phyloP scores from a whole-genome alignment of 306 rosid species.

The Cicer arietinum region DNA sequence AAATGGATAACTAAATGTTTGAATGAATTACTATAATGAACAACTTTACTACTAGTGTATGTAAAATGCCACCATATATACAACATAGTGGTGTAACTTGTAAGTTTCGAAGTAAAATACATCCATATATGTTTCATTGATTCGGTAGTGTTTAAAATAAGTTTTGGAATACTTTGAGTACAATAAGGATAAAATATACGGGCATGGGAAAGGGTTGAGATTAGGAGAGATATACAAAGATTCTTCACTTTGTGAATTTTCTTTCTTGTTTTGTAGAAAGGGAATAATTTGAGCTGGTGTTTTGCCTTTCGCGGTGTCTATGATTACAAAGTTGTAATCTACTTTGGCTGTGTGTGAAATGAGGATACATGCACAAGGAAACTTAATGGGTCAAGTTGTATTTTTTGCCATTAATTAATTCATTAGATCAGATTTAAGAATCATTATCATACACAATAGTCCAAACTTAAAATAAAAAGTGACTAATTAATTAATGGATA shows the following conservation, averaged over 20 bases:
- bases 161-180: not conserved
- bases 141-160: not conserved
- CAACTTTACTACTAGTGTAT: too few species aligned
- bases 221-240: constrained; percentile 50
- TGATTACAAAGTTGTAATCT: constrained; percentile 18
- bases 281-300: constrained; percentile 51
- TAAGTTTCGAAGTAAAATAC: too few species aligned
- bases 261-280: constrained; percentile 44
- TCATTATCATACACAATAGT: not conserved
- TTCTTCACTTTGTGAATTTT: constrained; percentile 54
- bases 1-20: too few species aligned
- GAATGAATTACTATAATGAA: too few species aligned
- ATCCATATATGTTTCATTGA: too few species aligned
- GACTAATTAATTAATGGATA: not conserved
- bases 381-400: not conserved
- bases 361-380: constrained; percentile 13
- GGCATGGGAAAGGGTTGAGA: constrained; percentile 48
- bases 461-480: not conserved
- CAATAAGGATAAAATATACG: constrained; percentile 50
- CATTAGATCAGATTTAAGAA: not conserved
- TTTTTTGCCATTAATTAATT: constrained; percentile 14
- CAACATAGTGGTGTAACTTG: too few species aligned
- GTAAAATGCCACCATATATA: too few species aligned
- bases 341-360: constrained; percentile 12
- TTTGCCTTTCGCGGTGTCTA: constrained; percentile 31